These are phyloP conservation scores for Tolypocladium capitatum DNA, from an alignment of 2,329 filamentous ascomycete genomes.

Conservation along the genomic window DNA sequence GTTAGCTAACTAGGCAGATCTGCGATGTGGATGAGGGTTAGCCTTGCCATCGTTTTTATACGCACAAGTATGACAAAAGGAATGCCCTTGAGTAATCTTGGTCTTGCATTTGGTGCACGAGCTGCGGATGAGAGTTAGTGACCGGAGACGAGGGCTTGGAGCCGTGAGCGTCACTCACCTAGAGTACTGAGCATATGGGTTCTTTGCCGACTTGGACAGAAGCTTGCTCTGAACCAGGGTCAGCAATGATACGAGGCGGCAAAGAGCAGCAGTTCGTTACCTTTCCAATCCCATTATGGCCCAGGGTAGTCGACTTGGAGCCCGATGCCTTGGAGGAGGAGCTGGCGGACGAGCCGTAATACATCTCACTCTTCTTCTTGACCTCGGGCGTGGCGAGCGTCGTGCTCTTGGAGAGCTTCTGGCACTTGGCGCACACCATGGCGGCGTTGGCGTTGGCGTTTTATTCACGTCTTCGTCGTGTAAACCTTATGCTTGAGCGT, in stretches of 20 bases:
- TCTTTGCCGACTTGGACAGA: constrained; percentile 49
- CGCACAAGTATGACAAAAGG: constrained; percentile 48
- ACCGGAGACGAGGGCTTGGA: neutral
- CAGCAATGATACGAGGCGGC: neutral
- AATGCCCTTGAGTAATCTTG: constrained; percentile 47
- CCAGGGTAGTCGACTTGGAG: constrained; percentile 38
- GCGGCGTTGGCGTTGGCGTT: neutral
- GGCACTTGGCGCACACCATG: constrained; percentile 54
- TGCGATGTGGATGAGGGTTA: neutral
- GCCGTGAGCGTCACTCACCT: constrained; percentile 6
- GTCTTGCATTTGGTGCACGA: constrained; percentile 49
- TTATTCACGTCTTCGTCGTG: neutral
- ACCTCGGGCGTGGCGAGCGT: constrained; percentile 48
- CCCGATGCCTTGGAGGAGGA: constrained; percentile 21
- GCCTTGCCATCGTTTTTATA: constrained; percentile 45
- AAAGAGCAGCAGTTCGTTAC: constrained; percentile 17
- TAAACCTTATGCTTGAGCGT: neutral
- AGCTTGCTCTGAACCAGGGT: constrained; percentile 40
- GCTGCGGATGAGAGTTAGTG: constrained; percentile 16
- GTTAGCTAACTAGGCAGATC: constrained; percentile 3
- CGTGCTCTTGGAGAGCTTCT: constrained; percentile 46
- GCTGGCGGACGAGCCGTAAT: constrained; percentile 42
- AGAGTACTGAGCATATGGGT: constrained; percentile 51
- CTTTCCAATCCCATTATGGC: constrained; percentile 46
- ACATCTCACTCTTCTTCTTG: constrained; percentile 55